Evolutionary conservation across 2,329 filamentous ascomycete species (phyloP).

Genomic region (Teratosphaeria destructans): DNA sequence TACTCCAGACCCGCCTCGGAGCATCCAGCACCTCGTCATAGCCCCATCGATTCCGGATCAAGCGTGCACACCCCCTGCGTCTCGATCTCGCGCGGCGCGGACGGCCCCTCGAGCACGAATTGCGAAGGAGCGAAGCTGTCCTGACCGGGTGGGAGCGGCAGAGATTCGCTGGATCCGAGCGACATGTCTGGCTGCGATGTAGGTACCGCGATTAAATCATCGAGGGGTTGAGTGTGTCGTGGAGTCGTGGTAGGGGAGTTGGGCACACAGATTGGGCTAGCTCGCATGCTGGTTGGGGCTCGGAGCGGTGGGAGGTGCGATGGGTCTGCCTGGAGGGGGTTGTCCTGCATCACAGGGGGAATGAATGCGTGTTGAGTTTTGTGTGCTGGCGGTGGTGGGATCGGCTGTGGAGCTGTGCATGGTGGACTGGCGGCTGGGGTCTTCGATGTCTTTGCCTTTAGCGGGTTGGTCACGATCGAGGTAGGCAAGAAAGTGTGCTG

Average conservation of each 20-base stretch:
- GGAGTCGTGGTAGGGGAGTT: background rate
- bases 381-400: background rate
- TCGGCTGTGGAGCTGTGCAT: background rate
- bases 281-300: background rate
- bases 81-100: background rate
- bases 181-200: background rate
- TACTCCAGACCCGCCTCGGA: background rate
- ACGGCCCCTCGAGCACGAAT: background rate
- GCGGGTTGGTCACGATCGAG: background rate
- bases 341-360: background rate
- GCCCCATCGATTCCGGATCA: background rate
- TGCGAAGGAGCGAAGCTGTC: background rate
- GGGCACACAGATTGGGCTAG: background rate
- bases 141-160: background rate
- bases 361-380: background rate
- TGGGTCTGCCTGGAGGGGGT: background rate
- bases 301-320: background rate
- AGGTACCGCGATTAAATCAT: background rate
- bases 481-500: background rate
- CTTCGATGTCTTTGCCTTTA: background rate
- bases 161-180: background rate
- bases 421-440: background rate
- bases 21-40: background rate
- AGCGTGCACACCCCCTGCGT: background rate
- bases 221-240: background rate